These are phyloP conservation scores for Verticillium alfalfae DNA, from an alignment of 2,329 filamentous ascomycete genomes.

Conservation along the genomic window DNA sequence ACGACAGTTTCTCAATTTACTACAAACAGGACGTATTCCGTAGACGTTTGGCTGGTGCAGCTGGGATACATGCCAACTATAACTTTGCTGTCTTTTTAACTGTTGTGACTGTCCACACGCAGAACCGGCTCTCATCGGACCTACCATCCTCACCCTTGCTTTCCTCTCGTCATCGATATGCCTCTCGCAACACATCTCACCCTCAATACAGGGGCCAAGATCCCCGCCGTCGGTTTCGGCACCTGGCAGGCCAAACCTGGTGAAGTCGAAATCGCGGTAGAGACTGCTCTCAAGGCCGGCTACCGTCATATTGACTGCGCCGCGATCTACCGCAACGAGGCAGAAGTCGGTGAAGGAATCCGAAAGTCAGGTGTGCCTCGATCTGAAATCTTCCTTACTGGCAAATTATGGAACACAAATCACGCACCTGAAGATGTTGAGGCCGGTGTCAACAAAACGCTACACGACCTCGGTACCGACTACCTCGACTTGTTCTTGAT, in stretches of 20 bases:
- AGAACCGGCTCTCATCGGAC: not conserved
- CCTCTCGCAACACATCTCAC: slow-evolving; percentile 11
- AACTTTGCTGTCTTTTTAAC: not conserved
- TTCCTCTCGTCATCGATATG: slow-evolving; percentile 1
- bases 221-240: slow-evolving; percentile 14
- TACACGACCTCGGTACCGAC: slow-evolving; percentile 43
- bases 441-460: slow-evolving; percentile 38
- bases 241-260: slow-evolving; percentile 22
- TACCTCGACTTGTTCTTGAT: slow-evolving; percentile 49
- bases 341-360: slow-evolving; percentile 35
- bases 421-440: slow-evolving; percentile 44
- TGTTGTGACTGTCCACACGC: not conserved
- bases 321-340: slow-evolving; percentile 38
- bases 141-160: not conserved
- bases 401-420: slow-evolving; percentile 56
- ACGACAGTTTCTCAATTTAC: not conserved
- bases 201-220: slow-evolving; percentile 13
- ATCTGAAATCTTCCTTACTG: slow-evolving; percentile 44
- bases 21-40: not conserved
- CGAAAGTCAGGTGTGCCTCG: slow-evolving; percentile 29
- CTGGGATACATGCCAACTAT: slow-evolving; percentile 1
- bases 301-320: slow-evolving; percentile 45
- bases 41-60: not conserved
- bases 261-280: slow-evolving; percentile 41
- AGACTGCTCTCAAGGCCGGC: slow-evolving; percentile 36